Evolutionary conservation across 2,329 filamentous ascomycete species (phyloP), one percentile per base, ranked within the genome.

Genomic region (Immersiporthe knoxdaviesiana): DNA sequence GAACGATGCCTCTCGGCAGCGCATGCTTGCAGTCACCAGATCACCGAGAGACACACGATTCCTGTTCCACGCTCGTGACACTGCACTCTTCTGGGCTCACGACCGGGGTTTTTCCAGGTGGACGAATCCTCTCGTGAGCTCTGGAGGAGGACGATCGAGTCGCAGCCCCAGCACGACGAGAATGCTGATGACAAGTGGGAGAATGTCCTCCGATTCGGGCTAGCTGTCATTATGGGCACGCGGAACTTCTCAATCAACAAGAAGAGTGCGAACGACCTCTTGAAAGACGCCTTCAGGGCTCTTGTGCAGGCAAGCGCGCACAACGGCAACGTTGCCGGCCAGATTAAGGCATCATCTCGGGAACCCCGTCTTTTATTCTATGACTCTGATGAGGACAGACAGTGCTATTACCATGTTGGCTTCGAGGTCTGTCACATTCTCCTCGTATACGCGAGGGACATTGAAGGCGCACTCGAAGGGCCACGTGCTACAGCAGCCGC

Each of bases 51-150:
- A 73, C 10, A 67, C 71, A 2, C 18, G 72, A 1, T 72, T 74
- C n/a, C 63, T 72, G 6, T 67, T 74, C 6, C 72, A 73, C 24
- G 61, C 73, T 32, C 67, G 70, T 5, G 73, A 74, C 44, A 73
- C 72, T 10, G 67, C 56, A 1, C 56, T 74, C 1, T 71, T 73
- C n/a, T 71, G 72, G 14, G 44, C 16, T 16, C 24, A 68, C 2
- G 52, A 65, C 10, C 59, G 44, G 47, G 12, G 10, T 7, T 70
- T 62, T 60, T 62, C 32, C 18, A 21, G 1, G 14, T 63, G 2
- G 37, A 67, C 14, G 18, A 30, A 12, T 61, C 56, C 1, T 72
- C 62, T 18, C 35, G 50, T 5, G 63, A 69, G 3, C 21, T 71
- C 1, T 74, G 73, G 73, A 21, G 59, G 2, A 70, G 70, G 21